Base-by-base conservation (phyloP, 2,329 filamentous ascomycete genomes). In the Lachnellula cervina region DNA sequence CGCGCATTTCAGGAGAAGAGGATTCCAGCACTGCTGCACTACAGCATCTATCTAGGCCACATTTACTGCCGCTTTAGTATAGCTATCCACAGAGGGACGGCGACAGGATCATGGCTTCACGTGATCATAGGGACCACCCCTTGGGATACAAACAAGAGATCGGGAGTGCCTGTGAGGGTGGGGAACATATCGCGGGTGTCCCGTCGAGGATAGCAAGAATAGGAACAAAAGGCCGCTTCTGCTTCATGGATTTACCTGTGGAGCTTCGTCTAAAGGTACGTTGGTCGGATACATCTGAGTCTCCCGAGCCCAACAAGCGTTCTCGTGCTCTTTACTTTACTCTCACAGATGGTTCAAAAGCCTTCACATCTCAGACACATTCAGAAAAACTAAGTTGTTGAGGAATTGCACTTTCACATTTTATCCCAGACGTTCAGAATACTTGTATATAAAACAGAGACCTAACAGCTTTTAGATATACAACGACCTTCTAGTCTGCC, bases 241-340 rank as follows among this genome's bases (percentile, higher is more conserved):
- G 54, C 14, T 60, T 69, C 35, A 66, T 70, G 60, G 61, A 63
- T 2, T 47, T 71, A 25, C 67, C 68, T 38, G 50, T 57, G 9
- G 69, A 71, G 51, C 53, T 69, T 14, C 66, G 68, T 37, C 49
- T 69, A 11, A 59, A 68, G 60, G 66, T 70, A 56, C 63, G 64
- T 55, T 52, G 0, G 21, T 28, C 45, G n/a, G n/a, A n/a, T n/a
- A n/a, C n/a, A n/a, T n/a, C n/a, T n/a, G n/a, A n/a, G n/a, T n/a
- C n/a, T n/a, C n/a, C n/a, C n/a, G n/a, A n/a, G n/a, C n/a, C n/a
- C n/a, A n/a, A 32, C 28, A 32, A 32, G 28, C 13, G 9, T 32
- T 32, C 28, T 32, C 9, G 13, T 19, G 19, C 6, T 13, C 6
- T 14, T 42, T 5, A 1, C 3, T 42, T 9, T 32, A 4, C 8